A percentile compares a stretch with the other conserved stretches of the same genome.
phyloP scores from a whole-genome alignment of 805 yeast species.

The Torulaspora microellipsoides region DNA sequence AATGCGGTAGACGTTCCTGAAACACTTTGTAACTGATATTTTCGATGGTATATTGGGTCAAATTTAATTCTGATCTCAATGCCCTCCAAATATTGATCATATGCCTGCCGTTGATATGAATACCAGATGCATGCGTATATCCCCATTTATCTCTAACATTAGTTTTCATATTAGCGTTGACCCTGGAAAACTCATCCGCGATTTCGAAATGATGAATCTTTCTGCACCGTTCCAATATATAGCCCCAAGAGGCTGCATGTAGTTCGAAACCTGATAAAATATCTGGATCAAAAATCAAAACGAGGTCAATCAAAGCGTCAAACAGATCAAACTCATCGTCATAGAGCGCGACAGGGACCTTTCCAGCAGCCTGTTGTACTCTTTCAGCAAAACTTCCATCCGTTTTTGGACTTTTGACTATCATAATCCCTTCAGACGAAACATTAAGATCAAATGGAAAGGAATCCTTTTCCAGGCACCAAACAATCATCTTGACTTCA shows the following conservation, averaged over 20 bases:
- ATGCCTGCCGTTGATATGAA: constrained; percentile 74
- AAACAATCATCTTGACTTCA: constrained; percentile 54
- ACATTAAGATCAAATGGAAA: constrained; percentile 35
- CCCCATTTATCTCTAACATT: constrained; percentile 75
- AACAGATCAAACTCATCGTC: constrained; percentile 58
- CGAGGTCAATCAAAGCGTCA: constrained; percentile 48
- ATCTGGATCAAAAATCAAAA: constrained; percentile 76
- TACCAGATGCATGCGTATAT: constrained; percentile 65
- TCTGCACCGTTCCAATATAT: constrained; percentile 60
- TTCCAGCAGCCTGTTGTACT: constrained; percentile 16
- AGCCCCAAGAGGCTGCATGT: constrained; percentile 85
- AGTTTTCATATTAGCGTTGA: constrained; percentile 43
- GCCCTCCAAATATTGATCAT: constrained; percentile 81
- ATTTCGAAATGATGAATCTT: constrained; percentile 47
- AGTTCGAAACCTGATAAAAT: constrained; percentile 82
- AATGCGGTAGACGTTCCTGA: constrained; percentile 65
- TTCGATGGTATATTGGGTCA: constrained; percentile 71
- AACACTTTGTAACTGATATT: constrained; percentile 65
- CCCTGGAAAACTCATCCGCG: constrained; percentile 58
- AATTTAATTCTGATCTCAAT: constrained; percentile 54
- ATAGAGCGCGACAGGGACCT: constrained; percentile 39
- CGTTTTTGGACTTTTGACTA: constrained; percentile 13
- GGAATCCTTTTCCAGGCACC: constrained; percentile 50
- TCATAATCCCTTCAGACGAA: constrained; percentile 38
- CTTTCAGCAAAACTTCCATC: constrained; percentile 6